Evolutionary conservation across 352 stramenopile species (phyloP).

Genomic region (Globisporangium cederbergense): DNA sequence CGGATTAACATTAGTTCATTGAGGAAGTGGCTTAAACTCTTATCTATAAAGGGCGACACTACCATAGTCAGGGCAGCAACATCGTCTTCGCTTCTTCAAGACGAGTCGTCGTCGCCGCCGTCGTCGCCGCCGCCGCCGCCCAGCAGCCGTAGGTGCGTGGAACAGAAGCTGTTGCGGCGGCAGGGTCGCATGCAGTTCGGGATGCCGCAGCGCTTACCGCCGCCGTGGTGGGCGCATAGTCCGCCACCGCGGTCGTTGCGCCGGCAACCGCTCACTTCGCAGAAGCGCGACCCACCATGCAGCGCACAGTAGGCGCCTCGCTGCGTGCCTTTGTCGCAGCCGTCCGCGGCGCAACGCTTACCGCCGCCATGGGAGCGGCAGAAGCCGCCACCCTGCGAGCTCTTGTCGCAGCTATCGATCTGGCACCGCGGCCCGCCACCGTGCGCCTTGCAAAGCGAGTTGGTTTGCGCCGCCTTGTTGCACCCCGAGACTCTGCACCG

Average conservation of each 20-base stretch:
- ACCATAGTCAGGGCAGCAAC: too few relatives aligned
- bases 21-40: too few relatives aligned
- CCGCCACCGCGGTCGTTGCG: slow-evolving; percentile 81
- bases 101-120: neutral
- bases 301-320: slow-evolving; percentile 80
- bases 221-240: slow-evolving; percentile 66
- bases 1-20: too few relatives aligned
- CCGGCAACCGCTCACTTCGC: slow-evolving; percentile 72
- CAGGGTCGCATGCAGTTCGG: slow-evolving; percentile 66
- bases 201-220: slow-evolving; percentile 72
- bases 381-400: slow-evolving; percentile 71
- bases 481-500: slow-evolving; percentile 70
- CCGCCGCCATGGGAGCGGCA: slow-evolving; percentile 82
- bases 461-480: slow-evolving; percentile 73
- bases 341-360: slow-evolving; percentile 77
- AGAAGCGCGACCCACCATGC: slow-evolving; percentile 79
- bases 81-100: neutral
- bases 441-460: slow-evolving; percentile 83
- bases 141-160: slow-evolving; percentile 46
- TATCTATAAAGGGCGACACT: too few relatives aligned
- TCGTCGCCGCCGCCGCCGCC: too few relatives aligned
- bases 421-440: slow-evolving; percentile 77
- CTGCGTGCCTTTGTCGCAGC: slow-evolving; percentile 83
- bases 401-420: slow-evolving; percentile 52
- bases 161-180: slow-evolving; percentile 76